Conservation (phyloP, 2,329 filamentous ascomycete species). For the Xylariaceae sp. region DNA sequence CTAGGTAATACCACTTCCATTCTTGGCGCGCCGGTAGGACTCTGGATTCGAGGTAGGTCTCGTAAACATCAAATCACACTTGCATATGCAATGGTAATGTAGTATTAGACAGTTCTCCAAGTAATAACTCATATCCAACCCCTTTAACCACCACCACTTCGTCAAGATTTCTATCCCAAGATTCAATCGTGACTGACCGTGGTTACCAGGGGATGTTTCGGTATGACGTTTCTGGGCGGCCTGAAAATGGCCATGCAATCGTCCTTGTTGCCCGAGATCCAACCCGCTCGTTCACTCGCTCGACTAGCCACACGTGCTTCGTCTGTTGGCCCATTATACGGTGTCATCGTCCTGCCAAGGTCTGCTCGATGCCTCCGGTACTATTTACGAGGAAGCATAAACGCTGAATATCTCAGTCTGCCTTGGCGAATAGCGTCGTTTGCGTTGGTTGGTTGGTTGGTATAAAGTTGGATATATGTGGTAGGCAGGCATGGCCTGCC, state of each 20-base stretch:
- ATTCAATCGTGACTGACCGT: not conserved
- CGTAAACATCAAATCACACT: no score
- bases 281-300: not conserved
- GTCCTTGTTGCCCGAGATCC: not conserved
- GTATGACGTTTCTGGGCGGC: not conserved
- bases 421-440: not conserved
- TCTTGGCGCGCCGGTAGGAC: no score
- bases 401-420: not conserved
- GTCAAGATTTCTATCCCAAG: not conserved
- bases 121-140: not conserved
- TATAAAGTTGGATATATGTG: not conserved
- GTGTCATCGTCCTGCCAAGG: conserved; percentile 2
- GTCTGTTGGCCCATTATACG: not conserved
- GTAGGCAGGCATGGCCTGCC: not conserved
- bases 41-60: no score
- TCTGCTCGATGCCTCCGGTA: not conserved
- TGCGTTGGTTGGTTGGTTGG: not conserved
- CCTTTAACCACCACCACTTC: not conserved
- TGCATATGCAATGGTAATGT: no score
- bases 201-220: not conserved
- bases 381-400: conserved; percentile 5
- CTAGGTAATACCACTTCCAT: no score
- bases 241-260: not conserved
- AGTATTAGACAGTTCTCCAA: not conserved
- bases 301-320: not conserved